Conservation (phyloP, 257 asterid genomes). For the Solanum infundibuliforme region DNA sequence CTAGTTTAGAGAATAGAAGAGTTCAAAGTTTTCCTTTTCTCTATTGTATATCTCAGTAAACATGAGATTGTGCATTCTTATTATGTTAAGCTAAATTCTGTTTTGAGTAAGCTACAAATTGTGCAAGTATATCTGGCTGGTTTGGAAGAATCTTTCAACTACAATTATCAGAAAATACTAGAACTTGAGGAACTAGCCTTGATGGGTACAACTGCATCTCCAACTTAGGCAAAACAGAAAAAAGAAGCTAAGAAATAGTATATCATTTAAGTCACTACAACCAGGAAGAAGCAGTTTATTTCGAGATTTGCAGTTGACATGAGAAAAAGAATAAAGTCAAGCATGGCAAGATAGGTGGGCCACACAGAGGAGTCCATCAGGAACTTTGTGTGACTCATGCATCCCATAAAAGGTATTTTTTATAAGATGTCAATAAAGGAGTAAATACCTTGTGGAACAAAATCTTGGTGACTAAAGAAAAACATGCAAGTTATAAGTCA, state of each 20-base stretch:
- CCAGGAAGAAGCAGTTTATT: not conserved
- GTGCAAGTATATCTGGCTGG: not conserved
- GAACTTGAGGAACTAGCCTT: not conserved
- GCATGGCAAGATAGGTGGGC: not conserved
- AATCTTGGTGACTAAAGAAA: not conserved
- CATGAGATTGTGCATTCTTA: not conserved
- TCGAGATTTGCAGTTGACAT: not conserved
- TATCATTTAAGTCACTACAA: not conserved
- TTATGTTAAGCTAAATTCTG: not conserved
- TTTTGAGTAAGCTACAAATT: not conserved
- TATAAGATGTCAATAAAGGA: not conserved
- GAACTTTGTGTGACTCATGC: not conserved
- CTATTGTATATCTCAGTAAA: not conserved
- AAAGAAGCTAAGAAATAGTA: not conserved
- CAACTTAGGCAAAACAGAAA: not conserved
- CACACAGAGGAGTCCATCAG: not conserved
- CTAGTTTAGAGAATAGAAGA: constrained; percentile 7
- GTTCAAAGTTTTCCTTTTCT: constrained; percentile 2
- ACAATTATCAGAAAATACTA: not conserved
- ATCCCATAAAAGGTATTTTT: not conserved
- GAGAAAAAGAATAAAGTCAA: not conserved
- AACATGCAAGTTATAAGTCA: not conserved
- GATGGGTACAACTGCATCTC: not conserved
- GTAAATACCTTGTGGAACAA: not conserved
- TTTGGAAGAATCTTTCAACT: not conserved